phyloP scores from a whole-genome alignment of 495 filamentous ascomycete genomes.

The Annulohypoxylon bovei region DNA sequence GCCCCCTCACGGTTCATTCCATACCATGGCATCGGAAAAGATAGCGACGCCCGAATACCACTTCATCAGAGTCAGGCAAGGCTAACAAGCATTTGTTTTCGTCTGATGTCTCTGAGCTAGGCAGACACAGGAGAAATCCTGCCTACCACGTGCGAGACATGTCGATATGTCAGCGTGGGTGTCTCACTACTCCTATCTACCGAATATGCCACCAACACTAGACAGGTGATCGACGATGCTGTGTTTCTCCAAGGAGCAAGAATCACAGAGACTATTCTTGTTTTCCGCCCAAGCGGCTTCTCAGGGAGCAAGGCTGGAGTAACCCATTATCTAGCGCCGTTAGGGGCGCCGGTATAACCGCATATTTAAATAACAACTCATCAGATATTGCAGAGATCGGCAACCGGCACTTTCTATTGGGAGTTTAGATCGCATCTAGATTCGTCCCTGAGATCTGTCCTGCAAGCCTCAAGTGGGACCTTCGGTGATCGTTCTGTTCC shows the following conservation, averaged over 20 bases:
- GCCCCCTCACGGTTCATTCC: constrained; percentile 32
- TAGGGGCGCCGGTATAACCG: constrained; percentile 20
- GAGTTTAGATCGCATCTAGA: constrained; percentile 18
- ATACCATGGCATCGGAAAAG: constrained; percentile 23
- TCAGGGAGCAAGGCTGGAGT: constrained; percentile 8
- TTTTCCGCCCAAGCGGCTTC: constrained; percentile 20
- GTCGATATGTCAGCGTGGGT: constrained; percentile 13
- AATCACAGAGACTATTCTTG: constrained; percentile 14
- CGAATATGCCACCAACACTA: constrained; percentile 5
- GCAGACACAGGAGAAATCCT: constrained; percentile 12
- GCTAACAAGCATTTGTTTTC: neutral
- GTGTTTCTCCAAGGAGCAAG: constrained; percentile 3
- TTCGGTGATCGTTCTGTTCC: constrained; percentile 4
- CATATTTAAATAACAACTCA: constrained; percentile 4
- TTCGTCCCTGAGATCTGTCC: constrained; percentile 14
- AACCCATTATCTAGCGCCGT: neutral
- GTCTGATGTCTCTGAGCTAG: constrained; percentile 14
- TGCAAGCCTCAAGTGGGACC: constrained; percentile 32
- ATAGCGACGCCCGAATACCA: constrained; percentile 15
- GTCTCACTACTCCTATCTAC: constrained; percentile 14
- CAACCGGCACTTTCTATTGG: constrained; percentile 2
- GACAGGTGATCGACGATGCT: constrained; percentile 12
- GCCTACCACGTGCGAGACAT: constrained; percentile 31
- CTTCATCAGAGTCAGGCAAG: neutral
- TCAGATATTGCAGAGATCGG: neutral